Conservation (phyloP, 2,329 filamentous ascomycete species). For the Claviceps sp. region DNA sequence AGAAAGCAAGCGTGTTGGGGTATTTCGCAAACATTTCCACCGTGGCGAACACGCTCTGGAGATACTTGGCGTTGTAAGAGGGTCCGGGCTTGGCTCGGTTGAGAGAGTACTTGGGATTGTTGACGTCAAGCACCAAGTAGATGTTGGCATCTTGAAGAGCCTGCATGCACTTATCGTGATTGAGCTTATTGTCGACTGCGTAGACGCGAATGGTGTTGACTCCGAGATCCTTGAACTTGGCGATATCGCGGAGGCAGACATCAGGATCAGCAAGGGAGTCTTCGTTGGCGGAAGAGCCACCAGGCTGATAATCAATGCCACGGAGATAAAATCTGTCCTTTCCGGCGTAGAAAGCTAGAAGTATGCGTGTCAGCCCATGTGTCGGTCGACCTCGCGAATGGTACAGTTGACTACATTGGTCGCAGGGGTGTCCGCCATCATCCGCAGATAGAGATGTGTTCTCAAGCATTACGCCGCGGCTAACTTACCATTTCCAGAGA, state of each 20-base stretch:
- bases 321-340: constrained; percentile 44
- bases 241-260: constrained; percentile 67
- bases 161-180: constrained; percentile 79
- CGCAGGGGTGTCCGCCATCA: neutral
- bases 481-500: constrained; percentile 41
- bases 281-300: constrained; percentile 37
- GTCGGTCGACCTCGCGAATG: neutral
- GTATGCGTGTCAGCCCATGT: constrained; percentile 1
- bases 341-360: constrained; percentile 40
- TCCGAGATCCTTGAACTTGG: constrained; percentile 70
- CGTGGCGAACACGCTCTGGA: constrained; percentile 75
- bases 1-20: constrained; percentile 76
- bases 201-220: constrained; percentile 90
- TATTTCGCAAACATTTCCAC: constrained; percentile 75
- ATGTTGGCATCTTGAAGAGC: constrained; percentile 71
- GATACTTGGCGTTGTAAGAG: constrained; percentile 80
- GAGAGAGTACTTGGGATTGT: constrained; percentile 79
- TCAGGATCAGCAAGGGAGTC: constrained; percentile 65
- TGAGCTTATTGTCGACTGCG: constrained; percentile 72
- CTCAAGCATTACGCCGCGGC: neutral
- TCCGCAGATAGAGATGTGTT: neutral
- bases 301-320: constrained; percentile 51
- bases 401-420: neutral
- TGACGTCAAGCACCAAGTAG: constrained; percentile 85
- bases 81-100: constrained; percentile 62